phyloP scores from a whole-genome alignment of 305 asterid species.

The Fraxinus dipetala region DNA sequence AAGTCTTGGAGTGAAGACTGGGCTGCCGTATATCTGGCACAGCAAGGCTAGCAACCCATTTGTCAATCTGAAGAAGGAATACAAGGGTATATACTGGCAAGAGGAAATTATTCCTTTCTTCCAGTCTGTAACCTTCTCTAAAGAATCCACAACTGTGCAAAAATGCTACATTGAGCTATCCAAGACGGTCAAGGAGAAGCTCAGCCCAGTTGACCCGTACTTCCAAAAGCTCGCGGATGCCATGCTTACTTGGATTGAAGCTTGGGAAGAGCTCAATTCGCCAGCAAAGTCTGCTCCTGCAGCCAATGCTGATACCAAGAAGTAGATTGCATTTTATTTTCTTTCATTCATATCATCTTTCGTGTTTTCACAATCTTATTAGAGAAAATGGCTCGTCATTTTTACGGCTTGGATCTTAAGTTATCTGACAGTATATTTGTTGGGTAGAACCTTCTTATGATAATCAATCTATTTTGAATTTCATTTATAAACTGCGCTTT shows the following conservation, averaged over 20 bases:
- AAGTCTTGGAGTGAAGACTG: conserved; percentile 57
- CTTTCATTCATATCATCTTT: not conserved
- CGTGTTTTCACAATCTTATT: conserved; percentile 12
- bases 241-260: conserved; percentile 55
- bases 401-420: conserved; percentile 26
- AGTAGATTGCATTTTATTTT: conserved; percentile 22
- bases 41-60: conserved; percentile 64
- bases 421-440: conserved; percentile 19
- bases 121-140: conserved; percentile 36
- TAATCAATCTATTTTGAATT: not conserved
- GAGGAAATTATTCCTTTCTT: conserved; percentile 58
- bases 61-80: conserved; percentile 54
- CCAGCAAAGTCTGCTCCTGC: conserved; percentile 21
- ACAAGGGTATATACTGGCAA: conserved; percentile 62
- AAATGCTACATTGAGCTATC: conserved; percentile 56
- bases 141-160: conserved; percentile 49
- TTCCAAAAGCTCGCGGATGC: conserved; percentile 52
- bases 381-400: conserved; percentile 27
- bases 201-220: conserved; percentile 42
- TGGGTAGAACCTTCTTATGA: conserved; percentile 5
- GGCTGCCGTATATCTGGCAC: conserved; percentile 63
- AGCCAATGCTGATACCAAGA: conserved; percentile 21
- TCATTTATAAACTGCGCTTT: not conserved
- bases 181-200: conserved; percentile 49
- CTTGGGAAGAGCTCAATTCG: conserved; percentile 50